Conservation (phyloP, 2,329 filamentous ascomycete species). For the Rugonectria rugulosa region DNA sequence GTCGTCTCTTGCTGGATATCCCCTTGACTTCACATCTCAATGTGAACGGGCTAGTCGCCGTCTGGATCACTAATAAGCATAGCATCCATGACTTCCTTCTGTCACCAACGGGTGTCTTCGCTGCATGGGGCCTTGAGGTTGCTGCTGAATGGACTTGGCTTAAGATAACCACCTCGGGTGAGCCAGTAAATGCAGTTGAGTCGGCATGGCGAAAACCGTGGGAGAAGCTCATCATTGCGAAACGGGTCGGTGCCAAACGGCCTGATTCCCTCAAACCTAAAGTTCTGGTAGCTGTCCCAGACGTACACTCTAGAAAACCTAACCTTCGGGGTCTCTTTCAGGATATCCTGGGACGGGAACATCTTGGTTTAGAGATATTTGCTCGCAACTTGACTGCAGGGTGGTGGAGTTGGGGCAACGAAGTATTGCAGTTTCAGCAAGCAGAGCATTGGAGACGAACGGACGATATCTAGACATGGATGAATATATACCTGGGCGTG, state of each 20-base stretch:
- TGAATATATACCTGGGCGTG: conserved; percentile 31
- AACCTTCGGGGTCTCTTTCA: conserved; percentile 70
- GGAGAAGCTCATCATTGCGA: conserved; percentile 73
- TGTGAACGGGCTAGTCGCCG: conserved; percentile 65
- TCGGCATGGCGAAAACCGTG: conserved; percentile 77
- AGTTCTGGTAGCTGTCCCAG: conserved; percentile 74
- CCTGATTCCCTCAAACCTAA: conserved; percentile 47
- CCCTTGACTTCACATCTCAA: conserved; percentile 64
- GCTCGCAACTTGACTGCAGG: conserved; percentile 75
- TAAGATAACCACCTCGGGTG: conserved; percentile 71
- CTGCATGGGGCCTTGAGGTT: conserved; percentile 70
- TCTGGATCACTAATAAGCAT: conserved; percentile 82
- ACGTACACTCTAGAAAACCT: conserved; percentile 81
- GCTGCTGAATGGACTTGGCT: conserved; percentile 81
- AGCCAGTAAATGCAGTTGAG: conserved; percentile 68
- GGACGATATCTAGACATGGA: conserved; percentile 18
- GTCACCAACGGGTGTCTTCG: conserved; percentile 64
- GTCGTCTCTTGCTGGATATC: conserved; percentile 58
- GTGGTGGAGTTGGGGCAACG: conserved; percentile 83
- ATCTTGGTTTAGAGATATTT: conserved; percentile 76
- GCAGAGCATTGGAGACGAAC: conserved; percentile 55
- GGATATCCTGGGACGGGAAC: conserved; percentile 58
- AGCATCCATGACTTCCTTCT: conserved; percentile 63
- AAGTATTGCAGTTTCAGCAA: conserved; percentile 74
- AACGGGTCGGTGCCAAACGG: conserved; percentile 45